A percentile compares a stretch with the other conserved stretches of the same genome.
Evolutionary conservation across 2,329 filamentous ascomycete species (phyloP).

Genomic region (Balansia obtecta): DNA sequence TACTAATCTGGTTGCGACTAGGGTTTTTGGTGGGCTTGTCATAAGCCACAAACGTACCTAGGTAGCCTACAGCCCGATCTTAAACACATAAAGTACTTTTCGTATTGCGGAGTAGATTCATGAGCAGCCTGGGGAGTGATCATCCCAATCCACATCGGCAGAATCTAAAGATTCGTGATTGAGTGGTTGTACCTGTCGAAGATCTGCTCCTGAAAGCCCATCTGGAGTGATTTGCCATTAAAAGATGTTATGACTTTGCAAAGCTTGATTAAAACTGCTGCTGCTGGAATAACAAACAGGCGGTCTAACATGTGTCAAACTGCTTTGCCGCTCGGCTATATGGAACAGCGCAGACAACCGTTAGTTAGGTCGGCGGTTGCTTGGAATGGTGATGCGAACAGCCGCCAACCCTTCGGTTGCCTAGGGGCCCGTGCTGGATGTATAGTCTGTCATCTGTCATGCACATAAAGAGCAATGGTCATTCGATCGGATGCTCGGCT

Average conservation of each 20-base stretch:
- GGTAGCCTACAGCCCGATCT: too few relatives aligned
- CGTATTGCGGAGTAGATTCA: too few relatives aligned
- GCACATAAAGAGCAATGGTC: too few relatives aligned
- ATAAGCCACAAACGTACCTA: too few relatives aligned
- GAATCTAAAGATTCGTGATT: too few relatives aligned
- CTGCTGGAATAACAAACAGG: not conserved
- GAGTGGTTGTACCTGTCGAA: not conserved
- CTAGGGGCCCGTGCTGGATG: too few relatives aligned
- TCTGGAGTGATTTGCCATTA: not conserved
- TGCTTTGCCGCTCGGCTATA: not conserved
- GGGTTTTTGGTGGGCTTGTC: too few relatives aligned
- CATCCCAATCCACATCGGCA: not conserved
- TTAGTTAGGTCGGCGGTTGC: not conserved
- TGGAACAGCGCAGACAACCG: not conserved
- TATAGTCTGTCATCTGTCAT: too few relatives aligned
- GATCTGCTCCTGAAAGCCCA: not conserved
- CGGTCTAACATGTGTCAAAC: not conserved
- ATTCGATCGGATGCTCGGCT: too few relatives aligned
- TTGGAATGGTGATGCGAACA: not conserved
- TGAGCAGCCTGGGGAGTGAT: too few relatives aligned
- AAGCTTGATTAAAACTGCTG: not conserved
- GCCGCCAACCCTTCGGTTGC: not conserved
- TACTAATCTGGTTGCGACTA: not conserved
- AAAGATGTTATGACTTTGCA: not conserved
- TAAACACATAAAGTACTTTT: too few relatives aligned